These are phyloP conservation scores for Chenopodium suecicum DNA, from an alignment of 148 eudicot species.

Conservation along the genomic window DNA sequence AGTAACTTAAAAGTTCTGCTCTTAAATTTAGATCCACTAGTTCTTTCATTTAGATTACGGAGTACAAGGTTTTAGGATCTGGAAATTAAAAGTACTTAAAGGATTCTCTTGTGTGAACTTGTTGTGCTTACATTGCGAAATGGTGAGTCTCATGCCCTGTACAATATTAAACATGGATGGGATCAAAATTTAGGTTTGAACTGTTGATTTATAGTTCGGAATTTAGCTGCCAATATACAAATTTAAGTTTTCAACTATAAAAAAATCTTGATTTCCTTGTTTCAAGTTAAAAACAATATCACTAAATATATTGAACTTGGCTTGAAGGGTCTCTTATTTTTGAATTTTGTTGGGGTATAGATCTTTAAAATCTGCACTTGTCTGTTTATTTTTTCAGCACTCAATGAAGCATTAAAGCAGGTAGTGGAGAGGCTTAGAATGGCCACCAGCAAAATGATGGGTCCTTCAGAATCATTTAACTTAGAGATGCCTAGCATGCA, in stretches of 20 bases:
- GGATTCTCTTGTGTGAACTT: too few relatives aligned
- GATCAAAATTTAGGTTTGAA: background rate
- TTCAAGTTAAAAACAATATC: background rate
- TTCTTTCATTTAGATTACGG: too few relatives aligned
- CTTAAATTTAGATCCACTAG: too few relatives aligned
- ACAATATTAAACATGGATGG: background rate
- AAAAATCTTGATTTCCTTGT: background rate
- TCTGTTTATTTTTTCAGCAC: background rate
- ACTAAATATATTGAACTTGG: background rate
- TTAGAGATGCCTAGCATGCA: too few relatives aligned
- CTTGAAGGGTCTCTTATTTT: background rate
- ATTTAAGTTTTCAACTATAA: background rate
- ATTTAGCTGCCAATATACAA: background rate
- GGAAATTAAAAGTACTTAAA: too few relatives aligned
- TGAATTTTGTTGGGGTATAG: background rate
- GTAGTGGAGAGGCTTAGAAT: too few relatives aligned
- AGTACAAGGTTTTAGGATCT: too few relatives aligned
- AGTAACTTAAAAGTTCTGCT: too few relatives aligned
- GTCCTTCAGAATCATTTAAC: too few relatives aligned
- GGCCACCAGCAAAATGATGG: too few relatives aligned
- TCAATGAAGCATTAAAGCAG: too few relatives aligned
- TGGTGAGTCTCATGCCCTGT: conserved; percentile 32
- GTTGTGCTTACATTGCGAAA: conserved; percentile 27
- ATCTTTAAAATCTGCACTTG: background rate
- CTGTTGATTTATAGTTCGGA: background rate